Base-by-base conservation (phyloP, 2,329 filamentous ascomycete species). In the Fusarium newnesense region DNA sequence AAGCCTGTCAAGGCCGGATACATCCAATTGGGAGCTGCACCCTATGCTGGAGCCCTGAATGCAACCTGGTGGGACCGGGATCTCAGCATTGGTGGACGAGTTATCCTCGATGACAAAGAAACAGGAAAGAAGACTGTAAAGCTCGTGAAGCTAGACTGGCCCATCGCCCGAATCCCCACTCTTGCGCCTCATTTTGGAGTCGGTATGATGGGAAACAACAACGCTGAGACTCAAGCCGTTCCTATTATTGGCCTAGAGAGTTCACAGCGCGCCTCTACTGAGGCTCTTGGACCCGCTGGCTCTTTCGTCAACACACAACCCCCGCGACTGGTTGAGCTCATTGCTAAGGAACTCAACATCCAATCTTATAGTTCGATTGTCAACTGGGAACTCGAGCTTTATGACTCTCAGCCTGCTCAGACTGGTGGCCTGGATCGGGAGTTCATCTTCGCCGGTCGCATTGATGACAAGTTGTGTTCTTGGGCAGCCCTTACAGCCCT, bases 11-110 rank as follows among this genome's bases (percentile, higher is more conserved):
- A 93, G 80, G 92, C 93, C 37, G 96, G 96, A 60, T 99, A 94
- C 79, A 82, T 94, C 34, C 94, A 98, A 84, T 88, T 98, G 11
- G 96, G 94, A 30, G 94, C 98, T 60, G 95, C 96, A 5, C 96
- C 94, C 2, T 99, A 98, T 80, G 96, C 95, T 15, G 96, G 96
- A 57, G 95, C 87, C 4, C 84, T 98, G 70, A 96, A 95, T 80
- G 87, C 87, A 71, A 98, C 96, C 2, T 98, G 96, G 96, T 98
- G 95, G 96, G 96, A 98, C 82, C 90, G 96, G 42, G 96, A 99
- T 81, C 88, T 99, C 58, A 92, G 93, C 74, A 93, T 98, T 76
- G 96, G 95, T 73, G 96, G 96, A 43, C 88, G 95, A 49, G 96
- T 98, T 8, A 87, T 98, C 54, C 91, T 98, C 50, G 93, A 91